Percentiles rank a stretch among this genome's conserved stretches.
Evolutionary conservation across 2,329 filamentous ascomycete genomes (phyloP).

Genomic region (Apiospora rasikravindrae): DNA sequence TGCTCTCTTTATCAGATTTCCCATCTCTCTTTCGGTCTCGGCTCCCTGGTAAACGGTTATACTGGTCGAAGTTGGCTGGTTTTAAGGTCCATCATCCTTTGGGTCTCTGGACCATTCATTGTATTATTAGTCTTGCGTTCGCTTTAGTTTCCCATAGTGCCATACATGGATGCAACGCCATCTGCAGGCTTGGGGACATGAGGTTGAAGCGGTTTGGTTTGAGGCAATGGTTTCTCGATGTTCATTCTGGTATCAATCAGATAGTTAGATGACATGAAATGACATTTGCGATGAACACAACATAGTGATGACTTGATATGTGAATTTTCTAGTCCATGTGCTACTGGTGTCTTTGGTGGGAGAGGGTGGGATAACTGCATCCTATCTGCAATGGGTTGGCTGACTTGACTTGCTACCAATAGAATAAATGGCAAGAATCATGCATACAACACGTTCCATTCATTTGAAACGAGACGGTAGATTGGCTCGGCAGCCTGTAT

Average conservation of each 20-base stretch:
- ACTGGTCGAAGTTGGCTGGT: not conserved
- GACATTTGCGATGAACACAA: not conserved
- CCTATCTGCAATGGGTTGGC: not conserved
- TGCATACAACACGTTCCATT: not conserved
- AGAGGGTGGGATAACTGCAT: not conserved
- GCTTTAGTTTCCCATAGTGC: not conserved
- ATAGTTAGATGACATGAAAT: not conserved
- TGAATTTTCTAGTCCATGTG: not conserved
- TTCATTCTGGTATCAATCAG: not conserved
- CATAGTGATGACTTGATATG: not conserved
- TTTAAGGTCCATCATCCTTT: not conserved
- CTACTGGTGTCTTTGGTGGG: not conserved
- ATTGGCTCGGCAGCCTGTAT: too few species aligned
- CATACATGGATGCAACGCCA: not conserved
- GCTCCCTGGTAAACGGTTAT: not conserved
- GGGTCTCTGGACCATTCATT: not conserved
- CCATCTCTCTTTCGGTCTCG: not conserved
- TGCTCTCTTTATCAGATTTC: not conserved
- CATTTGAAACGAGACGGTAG: too few species aligned
- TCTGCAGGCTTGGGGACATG: not conserved
- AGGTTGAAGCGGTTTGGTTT: not conserved
- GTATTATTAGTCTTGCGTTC: not conserved
- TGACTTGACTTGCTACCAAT: not conserved
- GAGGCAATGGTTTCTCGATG: not conserved
- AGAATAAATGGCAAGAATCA: too few species aligned